Conservation (phyloP, 257 asterid species). For the Linderniella brevidens region DNA sequence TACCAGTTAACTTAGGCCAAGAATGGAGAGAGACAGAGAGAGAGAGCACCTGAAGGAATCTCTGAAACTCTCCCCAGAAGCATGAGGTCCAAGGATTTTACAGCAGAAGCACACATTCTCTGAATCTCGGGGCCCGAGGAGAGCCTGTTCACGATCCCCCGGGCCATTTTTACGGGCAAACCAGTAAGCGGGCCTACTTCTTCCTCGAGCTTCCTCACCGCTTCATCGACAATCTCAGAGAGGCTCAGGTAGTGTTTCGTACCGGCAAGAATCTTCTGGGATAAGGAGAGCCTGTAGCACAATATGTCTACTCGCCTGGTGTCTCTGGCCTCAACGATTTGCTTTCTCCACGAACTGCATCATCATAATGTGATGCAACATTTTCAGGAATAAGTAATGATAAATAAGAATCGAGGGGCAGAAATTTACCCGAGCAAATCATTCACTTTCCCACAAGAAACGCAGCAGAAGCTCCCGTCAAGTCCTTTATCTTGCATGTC, state of each 20-base stretch:
- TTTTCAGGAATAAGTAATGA: not conserved
- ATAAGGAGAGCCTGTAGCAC: conserved; percentile 72
- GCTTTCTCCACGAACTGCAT: conserved; percentile 84
- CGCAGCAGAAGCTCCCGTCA: conserved; percentile 75
- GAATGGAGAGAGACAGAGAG: conserved; percentile 8
- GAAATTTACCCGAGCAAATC: conserved; percentile 62
- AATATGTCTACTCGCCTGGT: conserved; percentile 89
- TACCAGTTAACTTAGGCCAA: not conserved
- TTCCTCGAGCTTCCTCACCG: conserved; percentile 54
- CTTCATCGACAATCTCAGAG: conserved; percentile 36
- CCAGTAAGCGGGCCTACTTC: conserved; percentile 91
- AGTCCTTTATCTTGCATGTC: conserved; percentile 38
- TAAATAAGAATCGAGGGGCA: conserved; percentile 8
- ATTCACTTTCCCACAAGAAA: conserved; percentile 74
- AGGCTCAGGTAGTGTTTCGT: conserved; percentile 35
- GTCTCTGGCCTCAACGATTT: conserved; percentile 64
- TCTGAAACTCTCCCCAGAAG: conserved; percentile 25
- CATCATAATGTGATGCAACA: not conserved
- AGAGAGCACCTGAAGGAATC: conserved; percentile 25
- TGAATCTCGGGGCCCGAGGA: conserved; percentile 81
- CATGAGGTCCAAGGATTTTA: conserved; percentile 44
- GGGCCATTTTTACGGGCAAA: conserved; percentile 76
- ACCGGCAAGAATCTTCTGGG: conserved; percentile 69
- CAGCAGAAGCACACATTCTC: conserved; percentile 50
- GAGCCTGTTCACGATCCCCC: conserved; percentile 93